These are phyloP conservation scores for Xylaria sp. DNA, from an alignment of 2,329 filamentous ascomycete genomes.

Conservation along the genomic window DNA sequence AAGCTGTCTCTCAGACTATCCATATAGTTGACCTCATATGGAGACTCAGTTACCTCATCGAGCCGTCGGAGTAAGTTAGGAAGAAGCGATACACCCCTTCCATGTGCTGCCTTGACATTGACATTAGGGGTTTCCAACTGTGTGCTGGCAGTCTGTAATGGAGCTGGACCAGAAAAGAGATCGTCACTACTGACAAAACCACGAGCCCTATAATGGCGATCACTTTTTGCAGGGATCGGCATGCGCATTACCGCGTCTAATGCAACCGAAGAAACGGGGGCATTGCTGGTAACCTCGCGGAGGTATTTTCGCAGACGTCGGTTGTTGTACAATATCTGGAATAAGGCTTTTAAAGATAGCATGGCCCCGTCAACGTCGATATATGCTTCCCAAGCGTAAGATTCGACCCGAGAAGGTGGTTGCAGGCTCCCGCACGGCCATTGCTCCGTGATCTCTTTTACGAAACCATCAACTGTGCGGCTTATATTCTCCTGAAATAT, in stretches of 20 bases:
- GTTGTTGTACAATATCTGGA: constrained; percentile 1
- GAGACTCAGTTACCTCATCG: constrained; percentile 2
- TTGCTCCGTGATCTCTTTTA: background rate
- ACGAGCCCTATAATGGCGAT: background rate
- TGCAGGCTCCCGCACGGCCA: constrained; percentile 15
- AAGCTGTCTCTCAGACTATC: constrained; percentile 7
- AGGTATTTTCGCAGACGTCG: background rate
- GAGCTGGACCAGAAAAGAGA: constrained; percentile 11
- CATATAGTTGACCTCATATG: constrained; percentile 20
- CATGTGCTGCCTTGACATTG: background rate
- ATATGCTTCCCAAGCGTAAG: background rate
- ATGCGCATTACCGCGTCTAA: background rate
- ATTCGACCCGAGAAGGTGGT: background rate
- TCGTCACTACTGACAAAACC: constrained; percentile 7
- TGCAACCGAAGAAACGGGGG: background rate
- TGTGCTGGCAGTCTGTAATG: background rate
- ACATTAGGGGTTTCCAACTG: background rate
- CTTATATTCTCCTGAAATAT: background rate
- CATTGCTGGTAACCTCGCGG: background rate
- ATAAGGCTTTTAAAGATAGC: background rate
- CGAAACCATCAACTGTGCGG: background rate
- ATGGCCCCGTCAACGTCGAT: background rate
- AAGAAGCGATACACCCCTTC: background rate
- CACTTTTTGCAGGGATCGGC: background rate
- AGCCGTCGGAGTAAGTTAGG: constrained; percentile 8